Percentiles rank a stretch among this genome's conserved stretches.
These are phyloP conservation scores for Kwoniella shivajii DNA, from an alignment of 1,284 basidiomycete genomes.

Conservation along the genomic window DNA sequence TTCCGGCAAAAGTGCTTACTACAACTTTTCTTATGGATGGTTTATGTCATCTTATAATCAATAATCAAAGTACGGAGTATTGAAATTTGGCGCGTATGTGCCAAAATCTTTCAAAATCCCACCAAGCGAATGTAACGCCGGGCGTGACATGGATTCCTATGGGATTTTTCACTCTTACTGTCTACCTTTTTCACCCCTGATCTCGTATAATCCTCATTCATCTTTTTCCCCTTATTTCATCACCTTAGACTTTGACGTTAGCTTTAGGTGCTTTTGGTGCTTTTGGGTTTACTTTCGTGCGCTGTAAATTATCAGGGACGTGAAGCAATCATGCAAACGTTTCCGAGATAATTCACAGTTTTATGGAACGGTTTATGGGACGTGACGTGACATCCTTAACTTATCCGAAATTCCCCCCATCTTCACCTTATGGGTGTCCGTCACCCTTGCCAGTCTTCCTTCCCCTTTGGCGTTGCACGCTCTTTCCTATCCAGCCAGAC, in stretches of 20 bases:
- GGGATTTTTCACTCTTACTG: background rate
- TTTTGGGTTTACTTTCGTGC: background rate
- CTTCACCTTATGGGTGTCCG: slow-evolving; percentile 3
- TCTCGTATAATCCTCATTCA: background rate
- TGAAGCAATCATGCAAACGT: background rate
- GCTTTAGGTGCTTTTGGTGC: slow-evolving; percentile 5
- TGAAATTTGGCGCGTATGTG: slow-evolving; percentile 4
- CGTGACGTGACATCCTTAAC: slow-evolving; percentile 12
- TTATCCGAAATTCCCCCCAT: background rate
- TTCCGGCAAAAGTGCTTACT: background rate
- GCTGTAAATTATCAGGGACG: background rate
- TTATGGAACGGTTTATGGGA: slow-evolving; percentile 10
- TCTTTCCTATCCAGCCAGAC: slow-evolving; percentile 11
- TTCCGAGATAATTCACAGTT: background rate
- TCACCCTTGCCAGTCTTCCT: background rate
- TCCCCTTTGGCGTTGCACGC: slow-evolving; percentile 23
- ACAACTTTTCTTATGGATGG: background rate
- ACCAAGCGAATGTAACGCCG: slow-evolving; percentile 4
- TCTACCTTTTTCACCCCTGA: slow-evolving; percentile 1
- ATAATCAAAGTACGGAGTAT: background rate
- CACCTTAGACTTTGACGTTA: slow-evolving; percentile 4
- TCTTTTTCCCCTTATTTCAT: background rate
- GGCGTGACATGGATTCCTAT: slow-evolving; percentile 6
- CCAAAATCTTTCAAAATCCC: slow-evolving; percentile 1
- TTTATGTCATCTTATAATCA: slow-evolving; percentile 1